These are phyloP conservation scores for Alternaria consortialis DNA, from an alignment of 2,329 filamentous ascomycete genomes.

Conservation along the genomic window DNA sequence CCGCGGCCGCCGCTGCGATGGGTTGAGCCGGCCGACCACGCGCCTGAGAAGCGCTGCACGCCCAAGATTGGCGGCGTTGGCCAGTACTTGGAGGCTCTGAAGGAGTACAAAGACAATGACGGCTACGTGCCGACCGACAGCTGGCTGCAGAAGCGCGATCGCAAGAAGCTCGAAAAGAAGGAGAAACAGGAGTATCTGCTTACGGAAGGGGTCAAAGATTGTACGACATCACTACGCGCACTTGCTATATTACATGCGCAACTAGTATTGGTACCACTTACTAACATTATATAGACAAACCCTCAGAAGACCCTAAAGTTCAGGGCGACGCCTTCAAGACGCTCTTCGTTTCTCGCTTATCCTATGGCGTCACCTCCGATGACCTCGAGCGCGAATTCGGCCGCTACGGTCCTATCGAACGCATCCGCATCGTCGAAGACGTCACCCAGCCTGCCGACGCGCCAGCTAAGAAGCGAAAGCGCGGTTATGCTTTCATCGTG, in stretches of 20 bases:
- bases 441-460: slow-evolving; percentile 74
- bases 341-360: slow-evolving; percentile 87
- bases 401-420: slow-evolving; percentile 91
- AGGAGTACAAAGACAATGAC: slow-evolving; percentile 80
- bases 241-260: not conserved
- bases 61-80: slow-evolving; percentile 77
- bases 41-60: slow-evolving; percentile 83
- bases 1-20: slow-evolving; percentile 91
- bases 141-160: slow-evolving; percentile 88
- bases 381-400: slow-evolving; percentile 94
- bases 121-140: slow-evolving; percentile 86
- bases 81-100: slow-evolving; percentile 75
- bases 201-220: slow-evolving; percentile 70
- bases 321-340: slow-evolving; percentile 95
- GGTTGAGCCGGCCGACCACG: slow-evolving; percentile 81
- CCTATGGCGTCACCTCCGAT: slow-evolving; percentile 86
- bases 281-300: slow-evolving; percentile 69
- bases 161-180: slow-evolving; percentile 82
- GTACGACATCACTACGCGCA: slow-evolving; percentile 56
- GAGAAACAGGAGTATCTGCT: slow-evolving; percentile 70
- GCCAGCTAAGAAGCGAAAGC: slow-evolving; percentile 68
- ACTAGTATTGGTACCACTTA: not conserved
- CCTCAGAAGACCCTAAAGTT: slow-evolving; percentile 84
- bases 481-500: slow-evolving; percentile 95
- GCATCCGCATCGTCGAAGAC: slow-evolving; percentile 88